A percentile compares a stretch with the other conserved stretches of the same genome.
phyloP scores from a whole-genome alignment of 495 filamentous ascomycete genomes.

The Apiosordaria backusii region DNA sequence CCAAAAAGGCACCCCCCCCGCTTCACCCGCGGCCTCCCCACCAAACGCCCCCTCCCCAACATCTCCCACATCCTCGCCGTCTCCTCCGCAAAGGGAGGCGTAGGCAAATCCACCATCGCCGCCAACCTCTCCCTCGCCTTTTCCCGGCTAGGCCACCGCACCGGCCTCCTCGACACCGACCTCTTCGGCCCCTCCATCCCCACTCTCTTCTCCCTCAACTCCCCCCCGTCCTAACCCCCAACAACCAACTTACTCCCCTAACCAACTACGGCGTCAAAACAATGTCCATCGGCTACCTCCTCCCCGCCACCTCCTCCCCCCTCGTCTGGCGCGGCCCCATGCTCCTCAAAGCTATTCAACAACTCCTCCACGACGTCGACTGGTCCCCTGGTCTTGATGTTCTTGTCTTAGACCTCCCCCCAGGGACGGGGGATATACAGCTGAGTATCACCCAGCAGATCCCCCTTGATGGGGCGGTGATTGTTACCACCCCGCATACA shows the following conservation, averaged over 20 bases:
- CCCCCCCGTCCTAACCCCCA: slow-evolving; percentile 50
- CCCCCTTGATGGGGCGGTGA: slow-evolving; percentile 73
- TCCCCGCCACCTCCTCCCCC: slow-evolving; percentile 64
- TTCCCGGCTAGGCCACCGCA: slow-evolving; percentile 70
- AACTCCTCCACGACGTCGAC: slow-evolving; percentile 88
- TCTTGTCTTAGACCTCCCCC: slow-evolving; percentile 85
- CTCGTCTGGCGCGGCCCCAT: slow-evolving; percentile 97
- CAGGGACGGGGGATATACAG: slow-evolving; percentile 92
- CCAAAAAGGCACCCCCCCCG: slow-evolving; percentile 68
- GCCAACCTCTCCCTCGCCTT: slow-evolving; percentile 86
- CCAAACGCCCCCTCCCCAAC: slow-evolving; percentile 71
- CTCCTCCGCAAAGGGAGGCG: slow-evolving; percentile 93
- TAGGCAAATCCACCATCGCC: slow-evolving; percentile 92
- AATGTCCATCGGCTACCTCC: slow-evolving; percentile 97
- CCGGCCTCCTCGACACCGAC: slow-evolving; percentile 90
- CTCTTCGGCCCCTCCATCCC: slow-evolving; percentile 96
- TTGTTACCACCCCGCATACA: slow-evolving; percentile 91
- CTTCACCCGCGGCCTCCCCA: slow-evolving; percentile 79
- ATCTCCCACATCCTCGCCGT: slow-evolving; percentile 88
- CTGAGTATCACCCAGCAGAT: slow-evolving; percentile 91
- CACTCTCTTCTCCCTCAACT: slow-evolving; percentile 77
- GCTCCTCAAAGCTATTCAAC: slow-evolving; percentile 96
- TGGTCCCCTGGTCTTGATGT: slow-evolving; percentile 77
- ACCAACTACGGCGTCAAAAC: slow-evolving; percentile 95
- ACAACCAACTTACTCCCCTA: slow-evolving; percentile 79